phyloP scores from a whole-genome alignment of 148 eudicot genomes.

The Euryodendron excelsum region DNA sequence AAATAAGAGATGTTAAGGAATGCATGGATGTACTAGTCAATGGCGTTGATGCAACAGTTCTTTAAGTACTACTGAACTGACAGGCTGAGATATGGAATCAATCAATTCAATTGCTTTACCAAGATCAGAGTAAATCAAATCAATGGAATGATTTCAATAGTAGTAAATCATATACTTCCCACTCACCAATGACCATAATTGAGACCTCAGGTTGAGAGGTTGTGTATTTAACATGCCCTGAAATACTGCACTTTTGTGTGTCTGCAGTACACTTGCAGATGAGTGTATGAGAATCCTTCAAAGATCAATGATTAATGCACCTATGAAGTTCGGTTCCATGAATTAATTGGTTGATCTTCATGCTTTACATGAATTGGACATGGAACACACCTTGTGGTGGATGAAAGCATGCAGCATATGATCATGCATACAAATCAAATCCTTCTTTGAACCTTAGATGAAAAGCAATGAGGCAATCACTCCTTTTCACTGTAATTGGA shows the following conservation, averaged over 20 bases:
- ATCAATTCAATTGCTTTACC: neutral
- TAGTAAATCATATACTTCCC: neutral
- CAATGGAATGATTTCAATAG: neutral
- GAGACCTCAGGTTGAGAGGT: neutral
- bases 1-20: neutral
- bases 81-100: neutral
- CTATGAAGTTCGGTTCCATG: too few relatives aligned
- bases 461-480: constrained; percentile 18
- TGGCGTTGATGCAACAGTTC: neutral
- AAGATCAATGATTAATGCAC: too few relatives aligned
- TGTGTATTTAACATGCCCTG: too few relatives aligned
- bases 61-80: neutral
- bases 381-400: neutral
- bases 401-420: neutral
- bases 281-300: too few relatives aligned
- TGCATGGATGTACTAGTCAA: neutral
- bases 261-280: too few relatives aligned
- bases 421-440: constrained; percentile 10
- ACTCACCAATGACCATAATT: neutral
- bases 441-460: neutral
- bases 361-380: too few relatives aligned
- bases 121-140: neutral
- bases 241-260: too few relatives aligned
- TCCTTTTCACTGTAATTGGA: constrained; percentile 33
- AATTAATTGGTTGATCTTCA: too few relatives aligned